Conservation (phyloP, 805 yeast genomes). For the Wickerhamomyces pijperi region DNA sequence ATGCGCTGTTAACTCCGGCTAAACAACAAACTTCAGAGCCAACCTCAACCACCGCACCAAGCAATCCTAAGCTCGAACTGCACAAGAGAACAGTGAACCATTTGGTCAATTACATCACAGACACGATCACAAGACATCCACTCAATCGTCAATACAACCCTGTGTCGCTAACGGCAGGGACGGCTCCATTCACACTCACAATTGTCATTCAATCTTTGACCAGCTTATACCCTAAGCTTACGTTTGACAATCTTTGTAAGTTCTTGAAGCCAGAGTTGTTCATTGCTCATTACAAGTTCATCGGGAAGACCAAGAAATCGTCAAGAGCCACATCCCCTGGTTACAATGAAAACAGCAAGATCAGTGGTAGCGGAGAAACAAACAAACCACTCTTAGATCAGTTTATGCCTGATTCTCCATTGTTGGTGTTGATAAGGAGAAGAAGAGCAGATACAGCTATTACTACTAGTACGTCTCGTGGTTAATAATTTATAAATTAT, state of each 20-base stretch:
- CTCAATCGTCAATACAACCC: too few species aligned
- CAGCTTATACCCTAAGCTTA: constrained; percentile 28
- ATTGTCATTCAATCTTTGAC: constrained; percentile 24
- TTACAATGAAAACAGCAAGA: constrained; percentile 4
- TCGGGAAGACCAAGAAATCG: background rate
- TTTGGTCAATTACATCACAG: background rate
- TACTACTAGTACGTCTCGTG: too few species aligned
- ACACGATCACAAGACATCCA: background rate
- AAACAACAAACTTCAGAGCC: background rate
- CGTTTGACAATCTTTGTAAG: constrained; percentile 24
- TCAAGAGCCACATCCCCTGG: background rate
- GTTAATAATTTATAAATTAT: too few species aligned
- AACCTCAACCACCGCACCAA: too few species aligned
- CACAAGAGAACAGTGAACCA: background rate
- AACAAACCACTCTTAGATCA: background rate
- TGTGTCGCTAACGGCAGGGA: too few species aligned
- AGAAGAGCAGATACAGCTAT: too few species aligned
- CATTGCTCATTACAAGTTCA: constrained; percentile 9
- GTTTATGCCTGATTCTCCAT: constrained; percentile 9
- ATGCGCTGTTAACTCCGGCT: constrained; percentile 11
- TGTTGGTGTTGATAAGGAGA: constrained; percentile 4
- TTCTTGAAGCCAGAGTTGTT: constrained; percentile 22
- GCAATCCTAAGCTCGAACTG: too few species aligned
- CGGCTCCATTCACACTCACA: constrained; percentile 10
- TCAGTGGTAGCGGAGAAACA: background rate